Evolutionary conservation across 2,329 filamentous ascomycete genomes (phyloP), one percentile per base, ranked within the genome.

Genomic region (Calonectria pteridis): DNA sequence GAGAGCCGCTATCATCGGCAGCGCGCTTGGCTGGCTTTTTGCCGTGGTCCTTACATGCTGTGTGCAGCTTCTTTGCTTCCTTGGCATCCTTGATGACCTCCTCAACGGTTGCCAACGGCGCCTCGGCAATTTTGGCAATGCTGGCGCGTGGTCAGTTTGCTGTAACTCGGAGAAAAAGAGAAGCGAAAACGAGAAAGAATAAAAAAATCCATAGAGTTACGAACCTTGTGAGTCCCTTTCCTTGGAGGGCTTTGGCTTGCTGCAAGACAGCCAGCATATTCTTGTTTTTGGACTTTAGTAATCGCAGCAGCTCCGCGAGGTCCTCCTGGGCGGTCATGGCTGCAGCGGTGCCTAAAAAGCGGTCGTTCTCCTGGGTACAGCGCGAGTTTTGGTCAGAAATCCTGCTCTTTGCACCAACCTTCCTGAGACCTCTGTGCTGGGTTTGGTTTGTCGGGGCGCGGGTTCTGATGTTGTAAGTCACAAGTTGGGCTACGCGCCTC

Each of bases 181-280:
- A 49, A 20, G 23, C 4, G 11, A 26, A 43, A 67, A 16, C 9
- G 23, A 28, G 23, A 62, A 40, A 3, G 33, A 62, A 1, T 10
- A 9, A 23, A 0, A 20, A 6, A 1, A 11, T 6, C 3, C 1
- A 23, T 0, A 16, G 5, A 9, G 16, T 33, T 6, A 40, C 37
- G 82, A 85, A 93, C 92, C 89, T 92, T 73, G 86, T 86, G 28
- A 93, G 85, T 50, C 88, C 88, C 51, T 87, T 88, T 3, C 83
- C 79, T 80, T 93, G 91, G 1, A 93, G 85, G 4, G 88, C 86
- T 80, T 90, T 91, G 72, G 92, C 86, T 75, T 91, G 88, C 53
- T 85, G 82, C 87, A 93, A 90, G 31, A 91, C 91, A 67, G 88
- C 87, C 82, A 92, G 86, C 84, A 92, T 90, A 4, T 90, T 85